phyloP scores from a whole-genome alignment of 2,329 filamentous ascomycete species.

The Podosphaera aphanis region DNA sequence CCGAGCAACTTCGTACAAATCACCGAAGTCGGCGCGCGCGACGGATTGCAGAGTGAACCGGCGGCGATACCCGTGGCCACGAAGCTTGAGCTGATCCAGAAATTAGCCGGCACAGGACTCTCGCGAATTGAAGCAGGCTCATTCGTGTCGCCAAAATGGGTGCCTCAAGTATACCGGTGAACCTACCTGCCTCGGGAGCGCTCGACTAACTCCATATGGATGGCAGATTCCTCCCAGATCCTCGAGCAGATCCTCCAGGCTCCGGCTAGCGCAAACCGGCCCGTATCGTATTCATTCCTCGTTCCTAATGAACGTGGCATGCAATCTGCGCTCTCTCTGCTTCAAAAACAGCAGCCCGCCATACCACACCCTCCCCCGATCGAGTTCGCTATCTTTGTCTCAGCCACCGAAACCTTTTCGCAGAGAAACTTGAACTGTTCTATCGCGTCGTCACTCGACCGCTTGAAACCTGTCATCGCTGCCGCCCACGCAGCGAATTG shows the following conservation, averaged over 20 bases:
- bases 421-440: conserved; percentile 64
- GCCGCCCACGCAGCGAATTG: conserved; percentile 40
- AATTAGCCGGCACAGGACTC: conserved; percentile 44
- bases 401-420: conserved; percentile 61
- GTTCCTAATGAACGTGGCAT: conserved; percentile 56
- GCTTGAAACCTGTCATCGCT: conserved; percentile 47
- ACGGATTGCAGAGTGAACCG: conserved; percentile 78
- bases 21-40: conserved; percentile 64
- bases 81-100: conserved; percentile 54
- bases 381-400: conserved; percentile 63
- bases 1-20: conserved; percentile 27
- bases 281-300: conserved; percentile 57
- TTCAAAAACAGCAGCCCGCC: conserved; percentile 26
- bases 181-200: background rate
- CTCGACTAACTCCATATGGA: conserved; percentile 22
- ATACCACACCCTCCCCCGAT: conserved; percentile 21
- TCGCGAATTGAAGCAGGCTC: conserved; percentile 58
- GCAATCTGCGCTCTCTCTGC: conserved; percentile 32
- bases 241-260: conserved; percentile 41
- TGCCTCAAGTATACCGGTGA: conserved; percentile 49
- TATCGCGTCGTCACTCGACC: conserved; percentile 47
- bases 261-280: conserved; percentile 27
- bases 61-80: conserved; percentile 42
- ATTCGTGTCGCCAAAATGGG: conserved; percentile 66
- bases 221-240: conserved; percentile 58